Conservation (phyloP, 768 basidiomycete species). For the Leucocoprinus leucothites region DNA sequence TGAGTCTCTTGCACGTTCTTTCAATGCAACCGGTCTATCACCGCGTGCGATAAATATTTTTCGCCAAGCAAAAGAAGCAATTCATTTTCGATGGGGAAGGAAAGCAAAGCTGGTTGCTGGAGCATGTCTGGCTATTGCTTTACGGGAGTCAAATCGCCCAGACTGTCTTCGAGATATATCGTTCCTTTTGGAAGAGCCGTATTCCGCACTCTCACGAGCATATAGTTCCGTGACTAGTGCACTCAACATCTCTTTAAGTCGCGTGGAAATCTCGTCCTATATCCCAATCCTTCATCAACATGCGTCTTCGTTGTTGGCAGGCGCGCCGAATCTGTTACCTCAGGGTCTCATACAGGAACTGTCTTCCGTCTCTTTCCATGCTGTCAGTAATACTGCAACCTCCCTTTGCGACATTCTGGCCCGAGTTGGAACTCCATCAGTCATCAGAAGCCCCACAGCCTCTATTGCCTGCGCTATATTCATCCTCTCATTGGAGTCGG, state of each 20-base stretch:
- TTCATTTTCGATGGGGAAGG: constrained; percentile 69
- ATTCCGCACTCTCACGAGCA: constrained; percentile 48
- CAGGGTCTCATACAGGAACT: constrained; percentile 35
- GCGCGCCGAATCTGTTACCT: constrained; percentile 27
- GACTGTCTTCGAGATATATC: constrained; percentile 71
- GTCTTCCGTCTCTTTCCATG: constrained; percentile 36
- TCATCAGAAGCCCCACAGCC: constrained; percentile 34
- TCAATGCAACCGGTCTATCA: constrained; percentile 58
- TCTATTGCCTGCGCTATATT: constrained; percentile 67
- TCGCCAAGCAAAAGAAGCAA: constrained; percentile 58
- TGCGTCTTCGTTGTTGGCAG: constrained; percentile 37
- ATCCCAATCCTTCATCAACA: constrained; percentile 55
- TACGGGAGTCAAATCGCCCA: constrained; percentile 68
- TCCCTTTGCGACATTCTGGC: constrained; percentile 42
- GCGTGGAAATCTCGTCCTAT: constrained; percentile 58
- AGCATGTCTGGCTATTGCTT: constrained; percentile 64
- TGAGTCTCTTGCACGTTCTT: constrained; percentile 51
- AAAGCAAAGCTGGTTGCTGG: constrained; percentile 68
- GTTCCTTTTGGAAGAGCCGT: constrained; percentile 54
- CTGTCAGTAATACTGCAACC: constrained; percentile 42
- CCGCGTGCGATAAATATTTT: constrained; percentile 69
- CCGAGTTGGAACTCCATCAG: constrained; percentile 26
- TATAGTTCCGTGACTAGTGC: constrained; percentile 50
- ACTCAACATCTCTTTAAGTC: constrained; percentile 50
- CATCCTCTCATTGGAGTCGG: constrained; percentile 70